Evolutionary conservation across 257 asterid species (phyloP).

Genomic region (Parsonsia alboflavescens): DNA sequence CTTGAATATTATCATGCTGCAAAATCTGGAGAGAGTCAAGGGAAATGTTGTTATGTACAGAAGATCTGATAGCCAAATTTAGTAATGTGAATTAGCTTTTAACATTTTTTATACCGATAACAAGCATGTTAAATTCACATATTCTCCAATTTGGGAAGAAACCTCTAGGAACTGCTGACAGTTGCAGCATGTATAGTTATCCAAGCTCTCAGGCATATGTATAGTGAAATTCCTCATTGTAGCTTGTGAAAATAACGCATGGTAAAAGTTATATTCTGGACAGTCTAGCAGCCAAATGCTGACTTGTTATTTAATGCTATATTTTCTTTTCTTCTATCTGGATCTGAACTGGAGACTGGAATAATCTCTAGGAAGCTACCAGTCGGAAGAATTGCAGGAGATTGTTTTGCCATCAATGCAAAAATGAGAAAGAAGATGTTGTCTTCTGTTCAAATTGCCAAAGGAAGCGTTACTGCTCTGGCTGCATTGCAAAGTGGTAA

Average conservation of each 20-base stretch:
- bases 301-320: constrained; percentile 1
- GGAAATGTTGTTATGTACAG: not conserved
- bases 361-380: constrained; percentile 38
- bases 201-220: constrained; percentile 3
- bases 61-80: not conserved
- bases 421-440: constrained; percentile 25
- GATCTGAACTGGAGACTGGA: constrained; percentile 10
- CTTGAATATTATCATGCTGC: not conserved
- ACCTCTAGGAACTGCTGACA: not conserved
- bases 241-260: not conserved
- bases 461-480: constrained; percentile 54
- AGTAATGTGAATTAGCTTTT: not conserved
- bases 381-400: constrained; percentile 27
- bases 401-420: constrained; percentile 66
- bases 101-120: not conserved
- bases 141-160: not conserved
- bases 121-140: not conserved
- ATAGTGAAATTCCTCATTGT: not conserved
- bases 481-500: constrained; percentile 71
- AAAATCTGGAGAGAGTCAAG: too few relatives aligned
- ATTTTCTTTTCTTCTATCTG: constrained; percentile 7
- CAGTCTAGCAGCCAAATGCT: not conserved
- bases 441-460: constrained; percentile 60
- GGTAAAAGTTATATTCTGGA: not conserved
- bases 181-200: not conserved